Evolutionary conservation across 2,329 filamentous ascomycete genomes (phyloP), one percentile per base, ranked within the genome.

Genomic region (Aspergillus hiratsukae): DNA sequence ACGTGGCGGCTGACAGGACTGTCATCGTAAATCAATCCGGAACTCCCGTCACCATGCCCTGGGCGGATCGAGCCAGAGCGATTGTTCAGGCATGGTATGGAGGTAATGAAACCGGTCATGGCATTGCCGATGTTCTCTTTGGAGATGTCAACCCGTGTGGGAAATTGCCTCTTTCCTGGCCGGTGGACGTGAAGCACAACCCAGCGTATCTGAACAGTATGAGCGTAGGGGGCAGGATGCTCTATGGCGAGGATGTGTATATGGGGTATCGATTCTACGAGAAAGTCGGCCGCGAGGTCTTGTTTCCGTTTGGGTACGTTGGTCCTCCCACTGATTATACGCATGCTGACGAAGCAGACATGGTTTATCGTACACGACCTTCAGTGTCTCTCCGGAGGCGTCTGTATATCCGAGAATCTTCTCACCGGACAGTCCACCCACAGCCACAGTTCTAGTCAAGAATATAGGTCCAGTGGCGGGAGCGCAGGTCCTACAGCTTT

Each of bases 261-360:
- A 79, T 91, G 37, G 89, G 89, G 3, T 93, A 93, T 74, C 81
- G 89, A 25, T 90, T 86, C 75, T 93, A 90, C 69, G 89, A 93
- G 67, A 85, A 82, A 63, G 80, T 82, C 8, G 79, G 84, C 48
- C 79, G 83, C 17, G 78, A 80, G 3, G 82, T 86, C 1, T 79
- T 88, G 46, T 92, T 91, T 72, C 82, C 87, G 53, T 93, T 94
- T 69, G 89, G 65, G 64, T 66, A 55, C 55, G 63, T 58, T 7
- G 17, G 31, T 23, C 27, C 10, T 25, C 48, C 2, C 9, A 49
- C 7, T 58, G 31, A 4, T 46, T 35, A 35, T 28, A 27, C 27
- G 4, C 21, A 57, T 51, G 51, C 52, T 41, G 6, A 29, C 17
- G 23, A 2, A 28, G 8, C 43, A 61, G 89, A 7, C 85, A 90